Percentiles rank a stretch among this genome's conserved stretches.
Evolutionary conservation across 2,329 filamentous ascomycete genomes (phyloP).

Genomic region (Leptographium galeiforme): DNA sequence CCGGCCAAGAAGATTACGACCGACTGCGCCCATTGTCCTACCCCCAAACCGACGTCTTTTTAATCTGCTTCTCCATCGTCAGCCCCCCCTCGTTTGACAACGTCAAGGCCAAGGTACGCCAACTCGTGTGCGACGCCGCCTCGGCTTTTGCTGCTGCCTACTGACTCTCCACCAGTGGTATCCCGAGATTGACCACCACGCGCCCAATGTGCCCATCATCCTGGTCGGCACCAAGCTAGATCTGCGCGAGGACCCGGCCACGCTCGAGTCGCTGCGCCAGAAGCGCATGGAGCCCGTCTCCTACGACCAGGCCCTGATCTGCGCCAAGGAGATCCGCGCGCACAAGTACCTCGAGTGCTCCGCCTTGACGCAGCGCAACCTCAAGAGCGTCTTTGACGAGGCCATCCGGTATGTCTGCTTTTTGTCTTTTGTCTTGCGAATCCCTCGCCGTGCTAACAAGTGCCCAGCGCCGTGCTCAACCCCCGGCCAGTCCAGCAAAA

Average conservation of each 20-base stretch:
- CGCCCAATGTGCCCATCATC: constrained; percentile 89
- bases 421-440: constrained; percentile 6
- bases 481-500: constrained; percentile 45
- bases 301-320: constrained; percentile 78
- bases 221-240: constrained; percentile 95
- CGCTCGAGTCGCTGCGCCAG: constrained; percentile 66
- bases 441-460: constrained; percentile 11
- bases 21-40: constrained; percentile 89
- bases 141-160: neutral
- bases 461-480: constrained; percentile 53
- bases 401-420: constrained; percentile 68
- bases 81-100: constrained; percentile 97
- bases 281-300: constrained; percentile 97
- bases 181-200: constrained; percentile 94
- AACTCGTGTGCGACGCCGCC: neutral
- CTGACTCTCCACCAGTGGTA: constrained; percentile 54
- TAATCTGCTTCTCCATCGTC: constrained; percentile 97
- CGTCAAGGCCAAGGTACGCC: constrained; percentile 85
- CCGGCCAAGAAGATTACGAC: constrained; percentile 97
- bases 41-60: constrained; percentile 94
- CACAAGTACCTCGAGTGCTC: constrained; percentile 98
- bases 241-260: constrained; percentile 76
- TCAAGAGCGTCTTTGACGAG: constrained; percentile 98
- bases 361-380: constrained; percentile 84
- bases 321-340: constrained; percentile 87